Evolutionary conservation across 2,329 filamentous ascomycete species (phyloP).

Genomic region (Phaeosphaeriaceae sp.): DNA sequence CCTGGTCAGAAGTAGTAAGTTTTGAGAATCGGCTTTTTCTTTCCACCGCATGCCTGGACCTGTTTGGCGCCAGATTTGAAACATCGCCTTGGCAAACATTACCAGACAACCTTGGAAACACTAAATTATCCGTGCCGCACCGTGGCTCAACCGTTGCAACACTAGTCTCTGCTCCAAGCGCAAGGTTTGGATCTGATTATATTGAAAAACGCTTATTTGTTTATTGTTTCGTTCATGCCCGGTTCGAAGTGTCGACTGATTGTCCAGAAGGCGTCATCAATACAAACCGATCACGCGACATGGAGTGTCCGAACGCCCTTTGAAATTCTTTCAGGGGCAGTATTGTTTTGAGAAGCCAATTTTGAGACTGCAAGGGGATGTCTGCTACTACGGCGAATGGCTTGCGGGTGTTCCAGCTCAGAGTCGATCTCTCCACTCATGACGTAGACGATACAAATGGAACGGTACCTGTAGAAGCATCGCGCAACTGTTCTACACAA

Average conservation of each 20-base stretch:
- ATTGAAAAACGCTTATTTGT: background rate
- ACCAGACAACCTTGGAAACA: background rate
- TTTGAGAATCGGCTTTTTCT: too few relatives aligned
- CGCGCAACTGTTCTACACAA: too few relatives aligned
- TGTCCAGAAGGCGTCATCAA: background rate
- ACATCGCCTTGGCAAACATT: background rate
- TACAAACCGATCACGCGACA: background rate
- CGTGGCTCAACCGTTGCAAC: background rate
- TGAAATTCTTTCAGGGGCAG: background rate
- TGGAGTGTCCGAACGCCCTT: background rate
- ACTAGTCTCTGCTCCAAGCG: conserved; percentile 3
- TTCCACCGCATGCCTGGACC: too few relatives aligned
- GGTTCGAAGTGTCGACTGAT: conserved; percentile 3
- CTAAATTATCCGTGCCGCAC: conserved; percentile 10
- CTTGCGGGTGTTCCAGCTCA: too few relatives aligned
- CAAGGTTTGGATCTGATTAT: conserved; percentile 5
- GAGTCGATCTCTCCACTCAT: too few relatives aligned
- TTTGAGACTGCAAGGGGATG: too few relatives aligned
- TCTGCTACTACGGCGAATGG: too few relatives aligned
- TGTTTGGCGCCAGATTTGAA: conserved; percentile 2
- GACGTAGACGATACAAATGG: too few relatives aligned
- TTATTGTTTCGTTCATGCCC: conserved; percentile 18
- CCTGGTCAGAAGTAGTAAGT: too few relatives aligned
- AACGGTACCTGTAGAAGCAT: too few relatives aligned
- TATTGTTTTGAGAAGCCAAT: background rate